These are phyloP conservation scores for Lichtheimia corymbifera DNA, from an alignment of 371 early-diverging fungal species.

Conservation along the genomic window DNA sequence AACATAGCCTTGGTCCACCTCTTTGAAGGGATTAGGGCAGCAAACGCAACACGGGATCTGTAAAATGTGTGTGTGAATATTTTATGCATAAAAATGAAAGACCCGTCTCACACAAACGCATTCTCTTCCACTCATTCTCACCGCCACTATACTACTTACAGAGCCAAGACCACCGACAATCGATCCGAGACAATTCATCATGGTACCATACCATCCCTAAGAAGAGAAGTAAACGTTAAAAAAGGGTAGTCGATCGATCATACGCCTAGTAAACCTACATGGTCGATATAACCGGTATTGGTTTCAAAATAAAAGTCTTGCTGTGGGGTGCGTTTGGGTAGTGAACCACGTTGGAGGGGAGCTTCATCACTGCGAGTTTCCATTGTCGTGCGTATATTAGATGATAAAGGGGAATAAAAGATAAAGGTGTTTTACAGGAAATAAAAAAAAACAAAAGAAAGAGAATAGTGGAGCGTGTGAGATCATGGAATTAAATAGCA, in stretches of 20 bases:
- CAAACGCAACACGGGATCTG: slow-evolving; percentile 48
- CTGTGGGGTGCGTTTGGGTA: slow-evolving; percentile 11
- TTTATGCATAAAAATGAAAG: not conserved
- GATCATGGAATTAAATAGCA: slow-evolving; percentile 7
- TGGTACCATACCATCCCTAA: slow-evolving; percentile 48
- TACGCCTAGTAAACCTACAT: slow-evolving; percentile 20
- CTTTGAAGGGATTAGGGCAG: slow-evolving; percentile 79
- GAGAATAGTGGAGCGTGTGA: slow-evolving; percentile 9
- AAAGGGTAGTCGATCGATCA: not conserved
- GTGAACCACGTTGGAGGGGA: slow-evolving; percentile 2
- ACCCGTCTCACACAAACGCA: no score
- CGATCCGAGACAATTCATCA: slow-evolving; percentile 53
- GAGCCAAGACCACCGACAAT: slow-evolving; percentile 45
- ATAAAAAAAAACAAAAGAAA: slow-evolving; percentile 6
- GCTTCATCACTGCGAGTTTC: slow-evolving; percentile 1
- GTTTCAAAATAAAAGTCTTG: slow-evolving; percentile 33
- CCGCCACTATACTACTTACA: slow-evolving; percentile 22
- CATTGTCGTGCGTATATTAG: not conserved
- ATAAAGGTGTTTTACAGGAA: slow-evolving; percentile 4
- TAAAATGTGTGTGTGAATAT: not conserved
- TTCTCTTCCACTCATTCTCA: not conserved
- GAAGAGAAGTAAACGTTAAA: not conserved
- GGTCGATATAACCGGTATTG: slow-evolving; percentile 28
- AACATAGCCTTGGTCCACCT: slow-evolving; percentile 70
- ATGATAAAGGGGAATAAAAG: not conserved